Conservation (phyloP, 2,329 filamentous ascomycete species). For the Pseudogymnoascus sp. region DNA sequence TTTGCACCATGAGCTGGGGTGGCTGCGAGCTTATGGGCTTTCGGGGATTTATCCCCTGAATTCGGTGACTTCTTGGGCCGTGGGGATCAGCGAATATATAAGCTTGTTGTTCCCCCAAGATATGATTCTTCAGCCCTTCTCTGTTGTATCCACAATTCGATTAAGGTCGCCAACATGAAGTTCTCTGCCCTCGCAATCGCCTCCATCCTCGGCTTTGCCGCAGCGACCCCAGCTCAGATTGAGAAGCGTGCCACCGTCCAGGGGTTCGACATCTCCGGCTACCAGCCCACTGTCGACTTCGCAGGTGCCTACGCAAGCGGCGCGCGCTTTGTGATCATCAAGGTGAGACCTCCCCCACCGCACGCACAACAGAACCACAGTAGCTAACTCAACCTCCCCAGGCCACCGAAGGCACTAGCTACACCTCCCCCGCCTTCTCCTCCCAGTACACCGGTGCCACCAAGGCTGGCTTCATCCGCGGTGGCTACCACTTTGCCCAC, state of each 20-base stretch:
- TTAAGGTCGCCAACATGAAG: background rate
- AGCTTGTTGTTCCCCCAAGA: background rate
- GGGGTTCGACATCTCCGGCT: conserved; percentile 37
- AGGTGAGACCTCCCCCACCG: conserved; percentile 24
- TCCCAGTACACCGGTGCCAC: conserved; percentile 43
- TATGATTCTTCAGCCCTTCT: background rate
- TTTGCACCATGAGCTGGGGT: background rate
- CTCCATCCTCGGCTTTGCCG: background rate
- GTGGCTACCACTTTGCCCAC: conserved; percentile 49
- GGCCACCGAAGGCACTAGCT: conserved; percentile 46
- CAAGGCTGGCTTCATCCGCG: conserved; percentile 43
- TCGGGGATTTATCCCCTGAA: background rate
- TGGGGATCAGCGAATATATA: background rate
- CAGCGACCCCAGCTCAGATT: background rate
- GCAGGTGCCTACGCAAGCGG: conserved; percentile 30
- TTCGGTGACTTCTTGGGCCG: background rate
- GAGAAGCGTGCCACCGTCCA: conserved; percentile 24
- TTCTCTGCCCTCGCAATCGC: background rate
- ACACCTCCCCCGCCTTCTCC: conserved; percentile 38
- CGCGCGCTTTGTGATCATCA: conserved; percentile 39
- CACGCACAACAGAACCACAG: background rate
- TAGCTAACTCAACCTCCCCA: conserved; percentile 17
- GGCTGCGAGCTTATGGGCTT: background rate
- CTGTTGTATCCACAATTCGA: background rate
- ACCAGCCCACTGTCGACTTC: conserved; percentile 33